Evolutionary conservation across 805 yeast genomes (phyloP), one percentile per base, ranked within the genome.

Genomic region (Alloascoidea africana): DNA sequence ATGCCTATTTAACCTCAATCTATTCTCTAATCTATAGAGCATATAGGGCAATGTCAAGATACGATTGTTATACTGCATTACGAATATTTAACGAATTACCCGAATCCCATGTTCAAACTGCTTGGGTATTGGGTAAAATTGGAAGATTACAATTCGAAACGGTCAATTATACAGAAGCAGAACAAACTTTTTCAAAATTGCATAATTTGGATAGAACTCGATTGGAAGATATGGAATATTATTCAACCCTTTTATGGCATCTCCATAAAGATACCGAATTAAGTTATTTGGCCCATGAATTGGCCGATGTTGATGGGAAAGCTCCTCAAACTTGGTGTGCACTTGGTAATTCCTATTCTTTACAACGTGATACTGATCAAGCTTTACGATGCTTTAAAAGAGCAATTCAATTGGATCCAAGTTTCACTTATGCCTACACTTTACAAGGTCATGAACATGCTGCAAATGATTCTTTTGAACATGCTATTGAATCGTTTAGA

Each of bases 241-340:
- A 73, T 51, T 85, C 96, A 0, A 89, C 97, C 0, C 62, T 86
- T 18, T 63, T 89, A 41, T 89, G 98, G 98, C 97, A 91, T 60
- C 58, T 86, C 36, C 89, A 81, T 39, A 77, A 76, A 49, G 86
- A 81, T 36, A 70, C 73, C 15, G 87, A 78, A 39, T 63, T 91
- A 37, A 76, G 91, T n/a, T 75, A 68, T 48, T 63, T 91, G 40
- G 82, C 94, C 2, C 83, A 82, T 51, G 96, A 86, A 46, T 61
- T 89, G 33, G 63, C 76, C 43, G 82, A 76, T 41, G 60, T 75
- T 14, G 73, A 79, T 46, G 62, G 73, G 6, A 55, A 65, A n/a
- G 63, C 77, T 8, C 81, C 94, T 4, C 79, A 85, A 45, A 76
- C 96, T 0, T 89, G 98, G 97, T 80, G 91, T 44, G 77, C 81